Base-by-base conservation (phyloP, 2,329 filamentous ascomycete species). In the Colletotrichum sp. region DNA sequence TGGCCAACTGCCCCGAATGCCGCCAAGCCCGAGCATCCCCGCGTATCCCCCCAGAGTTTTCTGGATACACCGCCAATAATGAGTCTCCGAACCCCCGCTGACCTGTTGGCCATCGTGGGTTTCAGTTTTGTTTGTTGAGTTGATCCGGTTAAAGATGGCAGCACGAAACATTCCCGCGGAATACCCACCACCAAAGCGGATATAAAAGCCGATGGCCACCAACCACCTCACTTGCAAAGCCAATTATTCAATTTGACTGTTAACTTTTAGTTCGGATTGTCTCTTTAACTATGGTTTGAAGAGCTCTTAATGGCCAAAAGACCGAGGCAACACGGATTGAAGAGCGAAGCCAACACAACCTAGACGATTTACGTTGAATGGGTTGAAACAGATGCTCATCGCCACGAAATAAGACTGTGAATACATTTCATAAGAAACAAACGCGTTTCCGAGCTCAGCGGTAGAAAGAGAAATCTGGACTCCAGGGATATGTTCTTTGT, bases 1-100 rank as follows among this genome's bases (percentile, higher is more conserved):
- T 21, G 55, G 71, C 43, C 54, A 73, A 62, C 68, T 55, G 34
- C 33, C 68, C 71, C 55, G 62, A 66, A 47, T 15, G 21, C 21
- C 34, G 61, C 62, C 65, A 67, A 67, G 51, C 65, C 65, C 65
- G 34, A 67, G 11, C n/a, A 59, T 43, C 33, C 54, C 24, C 65
- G 51, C 33, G 9, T 16, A 59, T 12, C 31, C n/a, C 8, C 57
- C 57, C 43, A 51, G 43, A 34, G 57, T 33, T 33, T 33, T 7
- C 27, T 31, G 27, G 16, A 4, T 8, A n/a, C 55, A 58, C 55
- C 24, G 55, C 16, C 55, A 58, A 31, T 31, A 4, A 12, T 34
- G 57, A 33, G 29, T 33, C 57, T 21, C 57, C 16, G 27, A 33
- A 34, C 16, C 57, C 57, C 57, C 31, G 57, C 33, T 31, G 57